A percentile compares a stretch with the other conserved stretches of the same genome.
Evolutionary conservation across 2,329 filamentous ascomycete species (phyloP).

Genomic region (Alternaria novae-zelandiae): DNA sequence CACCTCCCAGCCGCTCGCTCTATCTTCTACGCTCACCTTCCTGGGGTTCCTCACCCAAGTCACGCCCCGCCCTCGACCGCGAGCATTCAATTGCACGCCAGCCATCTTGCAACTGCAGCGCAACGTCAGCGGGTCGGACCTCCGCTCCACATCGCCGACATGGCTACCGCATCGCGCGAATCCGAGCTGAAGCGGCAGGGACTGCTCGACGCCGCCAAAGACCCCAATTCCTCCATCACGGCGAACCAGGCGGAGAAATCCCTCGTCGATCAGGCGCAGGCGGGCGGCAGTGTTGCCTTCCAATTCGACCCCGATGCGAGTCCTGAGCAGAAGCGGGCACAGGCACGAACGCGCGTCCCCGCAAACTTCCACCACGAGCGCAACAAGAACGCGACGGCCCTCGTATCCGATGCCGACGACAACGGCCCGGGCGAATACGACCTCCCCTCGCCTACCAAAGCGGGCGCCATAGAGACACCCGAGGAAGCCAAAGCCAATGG

Average conservation of each 20-base stretch:
- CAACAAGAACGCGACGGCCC: conserved; percentile 68
- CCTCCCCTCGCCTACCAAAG: conserved; percentile 76
- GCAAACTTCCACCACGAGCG: conserved; percentile 67
- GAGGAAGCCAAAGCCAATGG: conserved; percentile 59
- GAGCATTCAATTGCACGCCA: conserved; percentile 16
- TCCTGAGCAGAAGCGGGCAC: conserved; percentile 81
- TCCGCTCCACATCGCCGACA: conserved; percentile 24
- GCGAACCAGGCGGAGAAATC: conserved; percentile 74
- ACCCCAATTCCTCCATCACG: conserved; percentile 71
- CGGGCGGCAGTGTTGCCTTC: conserved; percentile 80
- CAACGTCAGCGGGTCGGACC: conserved; percentile 7
- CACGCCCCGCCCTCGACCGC: neutral
- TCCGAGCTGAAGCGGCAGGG: conserved; percentile 82
- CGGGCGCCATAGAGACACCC: conserved; percentile 65
- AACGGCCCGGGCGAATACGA: conserved; percentile 67
- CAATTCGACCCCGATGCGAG: conserved; percentile 87
- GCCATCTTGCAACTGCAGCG: neutral
- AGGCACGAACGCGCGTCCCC: conserved; percentile 71
- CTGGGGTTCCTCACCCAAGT: neutral
- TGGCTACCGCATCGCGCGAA: conserved; percentile 43
- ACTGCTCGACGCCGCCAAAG: conserved; percentile 75
- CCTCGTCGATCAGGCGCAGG: conserved; percentile 77
- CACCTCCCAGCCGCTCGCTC: conserved; percentile 5
- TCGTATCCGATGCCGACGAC: conserved; percentile 74
- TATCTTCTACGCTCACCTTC: neutral